A percentile compares a stretch with the other conserved stretches of the same genome.
Evolutionary conservation across 352 stramenopile species (phyloP).

Genomic region (Phytophthora cryptogea): DNA sequence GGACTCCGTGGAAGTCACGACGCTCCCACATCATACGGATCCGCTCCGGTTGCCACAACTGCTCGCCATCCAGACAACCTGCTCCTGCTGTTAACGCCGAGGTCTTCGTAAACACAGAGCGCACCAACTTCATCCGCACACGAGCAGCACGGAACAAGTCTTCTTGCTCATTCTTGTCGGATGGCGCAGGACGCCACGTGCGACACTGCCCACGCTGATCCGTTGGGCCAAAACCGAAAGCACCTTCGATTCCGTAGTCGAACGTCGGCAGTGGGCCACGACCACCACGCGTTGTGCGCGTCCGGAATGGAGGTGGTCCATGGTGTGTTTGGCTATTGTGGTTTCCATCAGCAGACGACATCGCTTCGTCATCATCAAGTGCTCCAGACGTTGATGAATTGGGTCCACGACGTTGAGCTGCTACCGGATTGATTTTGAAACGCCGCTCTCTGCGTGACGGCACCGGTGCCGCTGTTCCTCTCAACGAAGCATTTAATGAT

Average conservation of each 20-base stretch:
- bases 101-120: constrained; percentile 47
- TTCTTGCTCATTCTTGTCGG: constrained; percentile 74
- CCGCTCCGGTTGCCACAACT: constrained; percentile 77
- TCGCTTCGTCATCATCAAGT: constrained; percentile 2
- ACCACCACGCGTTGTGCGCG: not conserved
- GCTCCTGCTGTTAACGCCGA: constrained; percentile 31
- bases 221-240: constrained; percentile 29
- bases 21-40: constrained; percentile 85
- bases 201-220: constrained; percentile 30
- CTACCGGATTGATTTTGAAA: constrained; percentile 37
- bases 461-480: constrained; percentile 1
- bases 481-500: constrained; percentile 14
- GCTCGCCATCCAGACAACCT: constrained; percentile 59
- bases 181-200: constrained; percentile 43
- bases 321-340: not conserved
- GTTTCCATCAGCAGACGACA: not conserved
- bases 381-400: constrained; percentile 11
- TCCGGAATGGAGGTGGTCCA: constrained; percentile 1
- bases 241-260: constrained; percentile 38
- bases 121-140: constrained; percentile 81
- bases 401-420: constrained; percentile 28
- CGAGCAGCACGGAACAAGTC: constrained; percentile 76
- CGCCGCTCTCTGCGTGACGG: constrained; percentile 27
- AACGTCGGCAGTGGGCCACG: constrained; percentile 44
- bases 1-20: constrained; percentile 74